phyloP scores from a whole-genome alignment of 1,284 basidiomycete genomes.

The Leccinum huronense region DNA sequence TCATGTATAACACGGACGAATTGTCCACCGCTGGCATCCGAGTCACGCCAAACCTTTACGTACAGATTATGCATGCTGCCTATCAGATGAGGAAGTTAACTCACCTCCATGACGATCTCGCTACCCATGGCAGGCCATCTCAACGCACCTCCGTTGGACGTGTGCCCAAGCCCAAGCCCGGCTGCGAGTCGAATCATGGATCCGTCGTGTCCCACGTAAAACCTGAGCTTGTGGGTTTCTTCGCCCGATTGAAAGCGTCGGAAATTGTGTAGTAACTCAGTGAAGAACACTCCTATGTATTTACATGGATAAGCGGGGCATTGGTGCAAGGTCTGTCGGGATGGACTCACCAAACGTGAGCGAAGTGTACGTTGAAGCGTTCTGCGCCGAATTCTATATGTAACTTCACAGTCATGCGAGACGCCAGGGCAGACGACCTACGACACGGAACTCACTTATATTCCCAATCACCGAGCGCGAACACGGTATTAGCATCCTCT shows the following conservation, averaged over 20 bases:
- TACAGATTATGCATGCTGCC: slow-evolving; percentile 3
- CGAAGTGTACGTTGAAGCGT: slow-evolving; percentile 45
- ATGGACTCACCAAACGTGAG: slow-evolving; percentile 45
- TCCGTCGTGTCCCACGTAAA: slow-evolving; percentile 53
- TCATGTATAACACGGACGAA: slow-evolving; percentile 51
- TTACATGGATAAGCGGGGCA: slow-evolving; percentile 1
- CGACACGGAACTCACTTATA: slow-evolving; percentile 42
- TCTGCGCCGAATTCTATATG: slow-evolving; percentile 47
- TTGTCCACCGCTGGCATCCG: slow-evolving; percentile 12
- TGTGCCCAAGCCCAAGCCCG: slow-evolving; percentile 44
- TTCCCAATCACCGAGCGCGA: slow-evolving; percentile 45
- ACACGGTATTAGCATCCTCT: slow-evolving; percentile 45
- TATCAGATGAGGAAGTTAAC: slow-evolving; percentile 14
- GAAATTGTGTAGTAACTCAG: slow-evolving; percentile 37
- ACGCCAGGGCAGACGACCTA: background rate
- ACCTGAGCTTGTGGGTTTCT: slow-evolving; percentile 40
- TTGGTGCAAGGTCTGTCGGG: background rate
- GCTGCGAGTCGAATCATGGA: slow-evolving; percentile 50
- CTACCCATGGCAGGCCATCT: slow-evolving; percentile 54
- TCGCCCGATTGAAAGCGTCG: slow-evolving; percentile 28
- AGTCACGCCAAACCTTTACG: slow-evolving; percentile 42
- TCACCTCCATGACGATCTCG: slow-evolving; percentile 51
- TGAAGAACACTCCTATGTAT: slow-evolving; percentile 38
- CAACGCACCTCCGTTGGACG: slow-evolving; percentile 30
- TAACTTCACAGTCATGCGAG: slow-evolving; percentile 38